phyloP scores from a whole-genome alignment of 2,329 filamentous ascomycete species.

The Keithomyces neogunnii region DNA sequence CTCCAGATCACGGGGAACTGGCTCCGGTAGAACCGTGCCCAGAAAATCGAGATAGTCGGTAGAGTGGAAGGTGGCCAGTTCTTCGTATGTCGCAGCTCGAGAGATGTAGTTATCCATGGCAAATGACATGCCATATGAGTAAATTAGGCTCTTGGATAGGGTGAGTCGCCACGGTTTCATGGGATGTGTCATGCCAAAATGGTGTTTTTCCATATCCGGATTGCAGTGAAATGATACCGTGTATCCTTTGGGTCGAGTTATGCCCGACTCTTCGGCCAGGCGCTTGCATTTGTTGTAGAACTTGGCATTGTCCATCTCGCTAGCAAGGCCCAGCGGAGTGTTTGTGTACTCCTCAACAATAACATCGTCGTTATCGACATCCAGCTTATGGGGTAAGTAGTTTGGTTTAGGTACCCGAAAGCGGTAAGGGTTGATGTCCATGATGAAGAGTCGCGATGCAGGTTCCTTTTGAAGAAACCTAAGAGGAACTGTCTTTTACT shows the following conservation, averaged over 20 bases:
- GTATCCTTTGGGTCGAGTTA: conserved; percentile 75
- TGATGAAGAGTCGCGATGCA: conserved; percentile 4
- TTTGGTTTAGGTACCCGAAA: conserved; percentile 50
- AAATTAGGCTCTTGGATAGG: conserved; percentile 87
- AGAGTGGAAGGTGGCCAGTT: conserved; percentile 80
- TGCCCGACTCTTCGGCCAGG: conserved; percentile 53
- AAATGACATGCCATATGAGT: conserved; percentile 90
- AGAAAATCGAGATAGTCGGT: conserved; percentile 88
- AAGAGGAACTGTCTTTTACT: not conserved
- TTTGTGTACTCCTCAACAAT: conserved; percentile 44
- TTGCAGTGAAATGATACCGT: conserved; percentile 95
- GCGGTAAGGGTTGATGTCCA: conserved; percentile 39
- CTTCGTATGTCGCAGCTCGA: conserved; percentile 75
- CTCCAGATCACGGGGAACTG: conserved; percentile 56
- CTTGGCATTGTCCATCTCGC: conserved; percentile 46
- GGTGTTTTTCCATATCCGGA: conserved; percentile 87
- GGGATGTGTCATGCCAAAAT: conserved; percentile 93
- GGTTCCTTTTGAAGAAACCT: not conserved
- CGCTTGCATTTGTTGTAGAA: conserved; percentile 51
- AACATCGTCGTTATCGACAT: conserved; percentile 40
- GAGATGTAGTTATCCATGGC: conserved; percentile 93
- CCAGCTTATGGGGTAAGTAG: conserved; percentile 47
- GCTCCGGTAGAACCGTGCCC: conserved; percentile 58
- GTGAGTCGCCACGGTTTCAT: conserved; percentile 99
- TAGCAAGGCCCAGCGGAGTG: conserved; percentile 39